Base-by-base conservation (phyloP, 2,329 filamentous ascomycete species). In the Aureobasidium uvarum region DNA sequence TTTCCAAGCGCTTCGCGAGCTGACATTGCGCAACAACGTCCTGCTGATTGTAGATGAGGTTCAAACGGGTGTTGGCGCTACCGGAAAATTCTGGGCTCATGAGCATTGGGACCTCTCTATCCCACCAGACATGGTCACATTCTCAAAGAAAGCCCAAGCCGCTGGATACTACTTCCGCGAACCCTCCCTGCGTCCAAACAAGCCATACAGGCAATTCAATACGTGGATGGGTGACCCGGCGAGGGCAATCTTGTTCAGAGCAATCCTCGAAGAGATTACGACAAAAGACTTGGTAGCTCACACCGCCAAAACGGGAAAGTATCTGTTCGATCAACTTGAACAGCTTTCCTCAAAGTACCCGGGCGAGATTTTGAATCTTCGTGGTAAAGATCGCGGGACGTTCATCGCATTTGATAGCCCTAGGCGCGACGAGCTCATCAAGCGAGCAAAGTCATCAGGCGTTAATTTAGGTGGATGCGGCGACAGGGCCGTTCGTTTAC, bases 221-320 rank as follows among this genome's bases (percentile, higher is more conserved):
- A 96, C 92, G 58, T 96, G 92, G 92, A 95, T 96, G 89, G 92
- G 92, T 71, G 92, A 96, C 78, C 91, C 92, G 4, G 87, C 89
- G 11, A 86, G 90, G 66, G 90, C 89, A 13, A 81, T 96, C 67
- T 83, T 96, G 68, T 95, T 94, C 86, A 85, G 89, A 67, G 88
- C 86, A 72, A 95, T 96, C 78, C 84, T 92, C 73, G 79, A 89
- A 66, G 91, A 96, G 80, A 87, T 95, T 63, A 81, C 66, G 84
- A 89, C 71, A 83, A 33, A 33, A 11, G 33, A 11, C 8, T 11
- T 33, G 8, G 33, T 96, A 11, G 90, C 96, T 62, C 81, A 85
- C 77, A 95, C 92, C 2, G 89, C 89, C 31, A 77, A 79, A 63
- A 88, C 90, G 14, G 92, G 92, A 67, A 84, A 89, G 70, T 93